Evolutionary conservation across 2,329 filamentous ascomycete species (phyloP), one percentile per base, ranked within the genome.

Genomic region (Zymoseptoria crescenta): DNA sequence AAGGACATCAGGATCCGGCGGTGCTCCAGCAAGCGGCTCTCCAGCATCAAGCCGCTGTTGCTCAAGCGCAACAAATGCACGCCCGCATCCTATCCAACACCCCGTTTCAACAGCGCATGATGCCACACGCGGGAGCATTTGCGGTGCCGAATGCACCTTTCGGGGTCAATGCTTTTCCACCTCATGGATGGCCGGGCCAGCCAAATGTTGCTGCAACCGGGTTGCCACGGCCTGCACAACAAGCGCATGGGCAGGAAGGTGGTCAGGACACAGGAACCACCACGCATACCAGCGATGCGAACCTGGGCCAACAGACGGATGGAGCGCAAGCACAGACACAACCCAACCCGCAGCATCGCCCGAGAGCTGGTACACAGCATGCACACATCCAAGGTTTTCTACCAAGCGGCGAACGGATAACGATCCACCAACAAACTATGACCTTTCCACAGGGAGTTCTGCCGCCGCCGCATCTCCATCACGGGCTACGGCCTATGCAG

Each of bases 371-470:
- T 19, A 45, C 35, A 45, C 35, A 45, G n/a, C 35, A 45, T 13
- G 35, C 35, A 16, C 35, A 45, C 35, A 45, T 45, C 35, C 35
- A 70, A 54, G 69, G 69, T 19, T 59, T 66, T 20, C 65, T 66
- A 13, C 68, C 66, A 2, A 65, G 68, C 55, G 69, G 69, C 10
- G 65, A 71, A 49, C 65, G 65, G 1, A 65, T 71, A 29, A 62
- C 65, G n/a, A 65, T 70, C 28, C 68, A 70, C 53, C 69, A 69
- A 19, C 67, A 68, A 28, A 45, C 35, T 16, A 45, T 16, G 8
- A 59, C 62, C n/a, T 50, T 63, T 49, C 65, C 60, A 8, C 19
- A 45, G n/a, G 35, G 35, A 4, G 35, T 10, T 1, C 16, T n/a
- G 35, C 35, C 35, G n/a, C 53, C 30, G n/a, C 41, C 50, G 29